A percentile compares a stretch with the other conserved stretches of the same genome.
Evolutionary conservation across 768 basidiomycete genomes (phyloP).

Genomic region (Russula griseocarnosa): DNA sequence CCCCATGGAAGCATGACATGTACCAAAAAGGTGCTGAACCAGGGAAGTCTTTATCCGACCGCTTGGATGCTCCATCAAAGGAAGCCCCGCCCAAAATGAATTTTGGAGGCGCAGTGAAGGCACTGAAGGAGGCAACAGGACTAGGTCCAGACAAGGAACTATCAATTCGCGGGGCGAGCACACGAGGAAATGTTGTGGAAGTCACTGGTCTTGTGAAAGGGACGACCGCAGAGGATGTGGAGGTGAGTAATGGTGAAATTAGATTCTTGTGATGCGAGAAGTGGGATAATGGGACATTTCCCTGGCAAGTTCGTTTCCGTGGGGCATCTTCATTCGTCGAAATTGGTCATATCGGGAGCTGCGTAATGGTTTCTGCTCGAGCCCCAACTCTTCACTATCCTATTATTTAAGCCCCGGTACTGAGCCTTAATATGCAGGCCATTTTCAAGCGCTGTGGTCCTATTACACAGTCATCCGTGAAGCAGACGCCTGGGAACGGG

Average conservation of each 20-base stretch:
- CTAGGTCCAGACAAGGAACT: constrained; percentile 12
- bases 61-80: constrained; percentile 14
- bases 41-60: constrained; percentile 24
- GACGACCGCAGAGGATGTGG: constrained; percentile 29
- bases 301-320: neutral
- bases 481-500: constrained; percentile 11
- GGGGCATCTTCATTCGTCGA: neutral
- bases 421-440: constrained; percentile 14
- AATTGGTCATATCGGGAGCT: neutral
- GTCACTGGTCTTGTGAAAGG: constrained; percentile 29
- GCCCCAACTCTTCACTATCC: neutral
- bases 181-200: constrained; percentile 28
- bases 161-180: constrained; percentile 29
- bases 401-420: neutral
- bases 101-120: constrained; percentile 25
- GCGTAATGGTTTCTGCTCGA: neutral
- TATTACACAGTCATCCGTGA: constrained; percentile 27
- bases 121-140: constrained; percentile 27
- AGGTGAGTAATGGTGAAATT: constrained; percentile 12
- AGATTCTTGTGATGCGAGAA: neutral
- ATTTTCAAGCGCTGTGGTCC: constrained; percentile 29
- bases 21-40: constrained; percentile 16
- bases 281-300: neutral
- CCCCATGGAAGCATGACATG: constrained; percentile 27
- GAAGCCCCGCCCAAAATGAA: constrained; percentile 27